Base-by-base conservation (phyloP, 306 rosid species). In the Fragaria iinumae region DNA sequence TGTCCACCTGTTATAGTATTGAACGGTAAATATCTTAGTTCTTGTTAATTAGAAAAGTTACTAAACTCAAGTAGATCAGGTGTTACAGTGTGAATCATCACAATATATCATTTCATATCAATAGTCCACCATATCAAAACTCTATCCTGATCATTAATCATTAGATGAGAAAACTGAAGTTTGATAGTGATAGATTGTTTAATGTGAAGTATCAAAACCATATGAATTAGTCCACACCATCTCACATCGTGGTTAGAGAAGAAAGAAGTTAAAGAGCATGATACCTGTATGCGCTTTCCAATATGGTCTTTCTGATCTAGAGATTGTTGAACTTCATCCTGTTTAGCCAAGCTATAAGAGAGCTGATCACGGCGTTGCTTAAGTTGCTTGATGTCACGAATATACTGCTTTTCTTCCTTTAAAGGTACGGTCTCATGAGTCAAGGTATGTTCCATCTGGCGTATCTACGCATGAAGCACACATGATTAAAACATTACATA, bases 341-440 rank as follows among this genome's bases (percentile, higher is more conserved):
- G 87, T 78, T 84, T 89, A 67, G 85, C 92, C 67, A 87, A 73
- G 76, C 50, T 83, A 39, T 76, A 83, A 71, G 91, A 85, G 77
- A 93, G 74, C 73, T 91, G 91, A 67, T 89, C 91, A 11, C 94
- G 93, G 18, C 38, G 86, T 79, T 90, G 98, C 86, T 88, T 90
- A 87, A 85, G 76, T 80, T 85, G 93, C 82, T 91, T 86, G 74
- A 93, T 93, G 81, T 90, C 94, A 69, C 88, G 94, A 76, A 93
- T 79, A 78, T 84, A 81, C 67, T 86, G 91, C 70, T 90, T 93
- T 87, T 93, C 98, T 80, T 93, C 93, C 71, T 86, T 89, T 74
- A 93, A 69, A 81, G 89, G 91, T 78, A 91, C 73, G 39, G 98
- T 93, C 82, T 89, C 98, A 81, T 93, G 97, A 75, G 88, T 84